Evolutionary conservation across 2,329 filamentous ascomycete genomes (phyloP).

Genomic region (Diaporthe amygdali): DNA sequence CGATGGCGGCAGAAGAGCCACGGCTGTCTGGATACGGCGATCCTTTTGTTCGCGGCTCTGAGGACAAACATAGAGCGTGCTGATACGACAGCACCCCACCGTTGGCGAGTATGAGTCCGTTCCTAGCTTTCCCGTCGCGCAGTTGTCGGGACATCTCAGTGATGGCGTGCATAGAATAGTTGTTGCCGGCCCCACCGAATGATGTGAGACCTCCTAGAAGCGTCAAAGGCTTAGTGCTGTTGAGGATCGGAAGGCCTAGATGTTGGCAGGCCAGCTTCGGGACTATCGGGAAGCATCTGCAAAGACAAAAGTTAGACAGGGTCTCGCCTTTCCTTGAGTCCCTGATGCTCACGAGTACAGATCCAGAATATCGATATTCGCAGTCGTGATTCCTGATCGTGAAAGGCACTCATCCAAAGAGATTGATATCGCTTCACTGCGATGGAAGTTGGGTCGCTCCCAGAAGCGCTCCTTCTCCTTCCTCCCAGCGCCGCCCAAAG

Average conservation of each 20-base stretch:
- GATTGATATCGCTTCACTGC: conserved; percentile 61
- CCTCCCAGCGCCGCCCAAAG: conserved; percentile 67
- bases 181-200: conserved; percentile 74
- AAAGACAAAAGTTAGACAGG: not conserved
- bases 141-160: conserved; percentile 61
- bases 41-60: conserved; percentile 36
- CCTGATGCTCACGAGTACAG: conserved; percentile 60
- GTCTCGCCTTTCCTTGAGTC: conserved; percentile 1
- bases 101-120: conserved; percentile 67
- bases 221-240: conserved; percentile 58
- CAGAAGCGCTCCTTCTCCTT: conserved; percentile 66
- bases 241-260: conserved; percentile 55
- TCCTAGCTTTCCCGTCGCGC: conserved; percentile 48
- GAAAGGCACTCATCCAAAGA: conserved; percentile 60
- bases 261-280: conserved; percentile 69
- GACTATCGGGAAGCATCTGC: conserved; percentile 73
- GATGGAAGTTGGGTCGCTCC: conserved; percentile 63
- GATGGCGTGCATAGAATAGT: conserved; percentile 71
- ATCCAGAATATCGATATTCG: conserved; percentile 65
- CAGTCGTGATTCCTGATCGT: conserved; percentile 48
- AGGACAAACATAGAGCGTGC: conserved; percentile 64
- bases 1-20: not conserved
- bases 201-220: conserved; percentile 70
- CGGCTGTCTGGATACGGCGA: conserved; percentile 20
- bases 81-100: conserved; percentile 71